Evolutionary conservation across 495 filamentous ascomycete species (phyloP), one percentile per base, ranked within the genome.

Genomic region (Talaromyces ruber): DNA sequence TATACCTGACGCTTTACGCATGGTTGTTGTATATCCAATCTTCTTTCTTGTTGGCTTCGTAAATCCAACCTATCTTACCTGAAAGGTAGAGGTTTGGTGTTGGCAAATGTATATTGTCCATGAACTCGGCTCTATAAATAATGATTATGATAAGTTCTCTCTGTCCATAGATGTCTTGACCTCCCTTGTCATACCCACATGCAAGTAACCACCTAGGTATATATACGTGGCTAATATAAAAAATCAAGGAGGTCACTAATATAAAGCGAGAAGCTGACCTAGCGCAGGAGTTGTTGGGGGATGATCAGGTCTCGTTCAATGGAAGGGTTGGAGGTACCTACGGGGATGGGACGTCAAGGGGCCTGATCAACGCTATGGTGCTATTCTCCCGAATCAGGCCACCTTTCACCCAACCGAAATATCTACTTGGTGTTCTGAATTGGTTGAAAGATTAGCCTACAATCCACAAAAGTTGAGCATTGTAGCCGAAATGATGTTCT

Each of bases 351-450:
- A 28, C 26, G 12, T 54, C 14, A 85, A 47, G 52, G 66, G 68
- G 24, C 59, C 71, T 7, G 79, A 84, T 62, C 82, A 83, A 60
- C 78, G 81, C 11, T 80, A 76, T 56, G 76, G 75, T 16, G 67
- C 77, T 4, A 67, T 83, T 2, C 81, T 72, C 56, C 51, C 60
- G 5, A 71, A 72, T n/a, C 82, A 86, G 66, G 83, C 81, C 0
- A 79, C 82, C 2, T 85, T 84, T 67, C 82, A 85, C 62, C 82
- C 84, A 1, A 85, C 83, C n/a, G 0, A 76, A 76, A 61, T 85
- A 86, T 60, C 64, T 83, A 0, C 66, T 77, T 26, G 82, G 79
- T 14, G 66, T 85, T 0, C 71, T 86, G 2, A 68, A 73, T 25
- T 82, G 76, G 71, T 71, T 86, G 29, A 69, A 72, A 34, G 52